A percentile compares a stretch with the other conserved stretches of the same genome.
Evolutionary conservation across 306 rosid species (phyloP).

Genomic region (Gynostemma pentaphyllum): DNA sequence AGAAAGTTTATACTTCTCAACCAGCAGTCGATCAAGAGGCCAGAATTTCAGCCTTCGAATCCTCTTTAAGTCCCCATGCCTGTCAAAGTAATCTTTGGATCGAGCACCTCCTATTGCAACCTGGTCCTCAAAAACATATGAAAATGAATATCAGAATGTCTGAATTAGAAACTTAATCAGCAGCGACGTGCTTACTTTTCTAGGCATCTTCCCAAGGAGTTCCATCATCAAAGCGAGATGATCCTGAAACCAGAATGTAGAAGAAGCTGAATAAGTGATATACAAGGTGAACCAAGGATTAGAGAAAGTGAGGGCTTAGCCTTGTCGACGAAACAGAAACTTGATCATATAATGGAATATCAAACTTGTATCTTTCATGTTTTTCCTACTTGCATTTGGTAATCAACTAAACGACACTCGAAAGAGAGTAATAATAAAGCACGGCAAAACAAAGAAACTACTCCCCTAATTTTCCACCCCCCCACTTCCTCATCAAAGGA

Average conservation of each 20-base stretch:
- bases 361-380: background rate
- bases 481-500: background rate
- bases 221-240: slow-evolving; percentile 99
- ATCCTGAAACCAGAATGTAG: slow-evolving; percentile 57
- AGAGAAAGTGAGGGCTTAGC: too few species aligned
- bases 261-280: background rate
- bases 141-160: slow-evolving; percentile 8
- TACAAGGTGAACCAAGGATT: too few species aligned
- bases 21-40: slow-evolving; percentile 59
- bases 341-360: background rate
- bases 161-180: slow-evolving; percentile 4
- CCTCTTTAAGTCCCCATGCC: slow-evolving; percentile 90
- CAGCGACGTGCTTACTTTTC: slow-evolving; percentile 41
- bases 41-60: slow-evolving; percentile 79
- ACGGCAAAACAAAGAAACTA: slow-evolving; percentile 13
- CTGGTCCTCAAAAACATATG: slow-evolving; percentile 32
- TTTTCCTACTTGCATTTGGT: background rate
- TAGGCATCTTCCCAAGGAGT: slow-evolving; percentile 89
- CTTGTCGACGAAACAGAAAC: background rate
- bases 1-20: slow-evolving; percentile 61
- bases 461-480: slow-evolving; percentile 10
- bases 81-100: slow-evolving; percentile 80
- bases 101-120: slow-evolving; percentile 61
- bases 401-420: background rate
- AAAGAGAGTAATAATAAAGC: background rate